phyloP scores from a whole-genome alignment of 2,329 filamentous ascomycete species.

The Penicillium brevicompactum region DNA sequence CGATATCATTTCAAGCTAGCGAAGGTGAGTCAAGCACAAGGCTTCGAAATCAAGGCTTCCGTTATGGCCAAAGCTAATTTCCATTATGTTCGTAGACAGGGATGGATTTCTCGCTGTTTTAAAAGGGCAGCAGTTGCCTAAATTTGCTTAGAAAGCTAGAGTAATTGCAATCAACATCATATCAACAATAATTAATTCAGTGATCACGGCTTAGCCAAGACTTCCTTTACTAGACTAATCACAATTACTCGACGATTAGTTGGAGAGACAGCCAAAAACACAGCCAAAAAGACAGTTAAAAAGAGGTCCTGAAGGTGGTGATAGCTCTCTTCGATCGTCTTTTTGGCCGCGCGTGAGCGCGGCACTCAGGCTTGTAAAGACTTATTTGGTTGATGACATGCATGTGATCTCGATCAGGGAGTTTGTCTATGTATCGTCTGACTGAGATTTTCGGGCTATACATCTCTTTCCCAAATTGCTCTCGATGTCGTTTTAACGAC shows the following conservation, averaged over 20 bases:
- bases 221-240: no score
- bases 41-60: background rate
- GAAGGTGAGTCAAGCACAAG: constrained; percentile 19
- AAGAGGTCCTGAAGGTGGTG: no score
- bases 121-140: constrained; percentile 5
- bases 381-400: background rate
- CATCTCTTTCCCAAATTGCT: background rate
- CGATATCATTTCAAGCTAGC: constrained; percentile 27
- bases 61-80: background rate
- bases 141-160: constrained; percentile 1
- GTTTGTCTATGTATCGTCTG: no score
- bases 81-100: constrained; percentile 13
- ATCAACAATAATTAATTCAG: no score
- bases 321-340: no score
- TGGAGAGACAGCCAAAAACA: no score
- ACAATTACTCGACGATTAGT: no score
- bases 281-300: no score
- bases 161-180: background rate
- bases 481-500: constrained; percentile 8
- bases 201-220: no score
- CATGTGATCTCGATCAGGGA: background rate
- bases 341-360: no score
- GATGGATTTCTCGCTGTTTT: constrained; percentile 21
- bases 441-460: no score
- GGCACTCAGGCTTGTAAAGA: background rate